Base-by-base conservation (phyloP, 805 yeast species). In the Lipomyces anomalus region DNA sequence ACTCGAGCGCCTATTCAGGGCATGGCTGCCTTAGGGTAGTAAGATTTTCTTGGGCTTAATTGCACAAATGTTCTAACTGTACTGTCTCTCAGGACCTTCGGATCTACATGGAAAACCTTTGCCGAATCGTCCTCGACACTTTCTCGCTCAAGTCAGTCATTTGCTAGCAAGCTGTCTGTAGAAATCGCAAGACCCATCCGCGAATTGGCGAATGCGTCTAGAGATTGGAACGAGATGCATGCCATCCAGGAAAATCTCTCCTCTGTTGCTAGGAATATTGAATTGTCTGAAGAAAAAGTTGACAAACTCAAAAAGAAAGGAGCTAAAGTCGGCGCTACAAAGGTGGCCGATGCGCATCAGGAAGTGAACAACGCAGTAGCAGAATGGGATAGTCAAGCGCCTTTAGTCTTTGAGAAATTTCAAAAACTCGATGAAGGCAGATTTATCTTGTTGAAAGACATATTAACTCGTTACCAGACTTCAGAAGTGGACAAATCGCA, bases 351-450 rank as follows among this genome's bases (percentile, higher is more conserved):
- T 65, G 74, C 67, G 52, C 64, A 68, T 39, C 62, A 59, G 13
- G 62, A 65, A 39, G 73, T 78, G 26, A 79, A 74, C 43, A 69
- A 69, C 18, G 47, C 47, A 7, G 42, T 41, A 4, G 61, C 43
- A 29, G 55, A 43, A 56, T 87, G 95, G 95, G 80, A 79, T 51
- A 68, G 76, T 43, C 79, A 80, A 61, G 90, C 92, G 2, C 90
- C 95, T 2, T 78, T 74, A 44, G 77, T 83, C 35, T 82, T 84
- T 60, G 81, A 80, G 55, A 77, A 78, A 53, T 82, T 87, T 61
- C 92, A 86, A 60, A 72, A 71, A 50, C 79, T 82, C 55, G 95
- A 87, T 61, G 72, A 68, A 58, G 67, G 68, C 63, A 78, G 85
- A 66, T 71, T 77, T 63, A 70, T 66, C 48, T 72, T 78, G 47